Evolutionary conservation across 2,329 filamentous ascomycete genomes (phyloP).

Genomic region (Monascus ruber): DNA sequence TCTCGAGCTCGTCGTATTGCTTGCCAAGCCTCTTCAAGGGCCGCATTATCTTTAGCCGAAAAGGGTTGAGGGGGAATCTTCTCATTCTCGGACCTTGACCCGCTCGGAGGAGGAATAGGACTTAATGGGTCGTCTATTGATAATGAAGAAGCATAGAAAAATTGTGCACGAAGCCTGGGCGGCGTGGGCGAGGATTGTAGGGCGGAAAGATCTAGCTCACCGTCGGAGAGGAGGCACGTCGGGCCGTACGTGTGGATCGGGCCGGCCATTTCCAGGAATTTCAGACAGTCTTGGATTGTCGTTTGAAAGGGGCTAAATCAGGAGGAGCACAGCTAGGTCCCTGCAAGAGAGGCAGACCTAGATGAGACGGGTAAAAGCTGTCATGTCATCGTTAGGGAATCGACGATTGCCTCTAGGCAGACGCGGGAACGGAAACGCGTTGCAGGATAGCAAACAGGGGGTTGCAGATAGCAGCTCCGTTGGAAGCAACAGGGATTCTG

Average conservation of each 20-base stretch:
- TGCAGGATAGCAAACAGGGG: no score
- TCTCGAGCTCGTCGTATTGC: slow-evolving; percentile 33
- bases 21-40: slow-evolving; percentile 68
- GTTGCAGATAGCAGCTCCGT: no score
- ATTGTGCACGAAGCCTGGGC: slow-evolving; percentile 52
- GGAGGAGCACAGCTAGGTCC: background rate
- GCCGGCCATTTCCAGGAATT: slow-evolving; percentile 21
- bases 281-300: no score
- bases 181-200: slow-evolving; percentile 39
- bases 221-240: slow-evolving; percentile 41
- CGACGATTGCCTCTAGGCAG: background rate
- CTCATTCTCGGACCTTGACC: slow-evolving; percentile 35
- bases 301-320: background rate
- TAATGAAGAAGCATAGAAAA: slow-evolving; percentile 73
- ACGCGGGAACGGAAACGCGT: background rate
- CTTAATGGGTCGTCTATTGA: slow-evolving; percentile 85
- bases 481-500: no score
- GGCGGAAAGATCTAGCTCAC: slow-evolving; percentile 20
- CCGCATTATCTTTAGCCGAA: slow-evolving; percentile 64
- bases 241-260: slow-evolving; percentile 48
- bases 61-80: slow-evolving; percentile 64
- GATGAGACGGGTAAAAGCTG: background rate
- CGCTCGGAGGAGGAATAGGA: slow-evolving; percentile 45
- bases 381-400: background rate
- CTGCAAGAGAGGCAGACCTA: background rate